Base-by-base conservation (phyloP, 139 green algal species). In the Zygnema cylindricum region DNA sequence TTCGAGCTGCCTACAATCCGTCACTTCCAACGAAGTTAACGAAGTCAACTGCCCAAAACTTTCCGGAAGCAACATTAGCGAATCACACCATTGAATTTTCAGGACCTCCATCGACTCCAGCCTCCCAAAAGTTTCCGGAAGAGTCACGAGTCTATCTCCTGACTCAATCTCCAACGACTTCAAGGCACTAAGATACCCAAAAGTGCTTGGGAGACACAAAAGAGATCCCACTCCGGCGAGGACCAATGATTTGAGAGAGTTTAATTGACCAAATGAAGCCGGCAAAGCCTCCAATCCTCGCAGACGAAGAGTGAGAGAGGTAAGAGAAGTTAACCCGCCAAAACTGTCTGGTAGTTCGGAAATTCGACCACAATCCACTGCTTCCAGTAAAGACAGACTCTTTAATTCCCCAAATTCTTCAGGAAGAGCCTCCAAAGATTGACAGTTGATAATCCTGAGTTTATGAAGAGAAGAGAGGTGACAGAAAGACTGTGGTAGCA, bases 401-500 rank as follows among this genome's bases (percentile, higher is more conserved):
- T 49, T 54, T 0, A 83, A 3, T 0, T 3, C 33, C 3, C 76
- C 76, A 7, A 83, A 55, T 2, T 49, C 43, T 25, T 49, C n/a
- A 1, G 76, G 76, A 1, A 83, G 76, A 7, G 7, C 49, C 16
- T 63, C 49, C 49, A 63, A 63, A 25, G 49, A 63, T 16, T 63
- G 49, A 63, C 49, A 63, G 49, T 63, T 63, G 49, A 63, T 63
- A 16, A 63, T 63, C 16, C 49, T 63, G 7, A 63, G 49, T 16
- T 63, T 63, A 35, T 35, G 43, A 21, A 83, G 76, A 36, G 43
- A 33, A 33, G 32, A 71, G 21, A 83, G 33, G 30, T 83, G 76
- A n/a, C 76, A 32, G 76, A 83, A 35, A 2, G 76, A 83, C 76
- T 83, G 33, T 32, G 76, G 76, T 33, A 83, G 41, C n/a, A 75